Evolutionary conservation across 108 stramenopile species (phyloP).

Genomic region (Cyclotella kingstonii): DNA sequence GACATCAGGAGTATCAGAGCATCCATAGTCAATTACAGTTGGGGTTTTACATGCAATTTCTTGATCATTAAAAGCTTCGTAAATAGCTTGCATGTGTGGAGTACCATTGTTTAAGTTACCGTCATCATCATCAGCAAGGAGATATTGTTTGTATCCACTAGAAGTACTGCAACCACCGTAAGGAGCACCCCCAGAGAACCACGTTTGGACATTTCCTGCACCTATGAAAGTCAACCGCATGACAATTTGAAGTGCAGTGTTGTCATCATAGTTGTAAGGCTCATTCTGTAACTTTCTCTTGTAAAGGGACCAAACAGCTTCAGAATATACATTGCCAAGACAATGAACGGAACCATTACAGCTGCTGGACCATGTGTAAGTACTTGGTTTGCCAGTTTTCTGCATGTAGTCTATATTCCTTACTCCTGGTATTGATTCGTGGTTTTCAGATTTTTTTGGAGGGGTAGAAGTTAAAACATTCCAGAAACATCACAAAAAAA

Average conservation of each 20-base stretch:
- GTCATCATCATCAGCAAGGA: conserved; percentile 28
- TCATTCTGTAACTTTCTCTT: conserved; percentile 6
- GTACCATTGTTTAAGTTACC: conserved; percentile 28
- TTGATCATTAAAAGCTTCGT: conserved; percentile 14
- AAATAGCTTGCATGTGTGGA: conserved; percentile 29
- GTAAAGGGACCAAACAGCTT: conserved; percentile 30
- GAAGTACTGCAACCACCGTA: conserved; percentile 17
- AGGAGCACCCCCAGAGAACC: conserved; percentile 11
- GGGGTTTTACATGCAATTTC: conserved; percentile 24
- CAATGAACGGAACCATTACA: conserved; percentile 14
- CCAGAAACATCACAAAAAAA: not conserved
- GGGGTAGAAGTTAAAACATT: not conserved
- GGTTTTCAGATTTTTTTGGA: not conserved
- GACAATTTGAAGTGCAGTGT: conserved; percentile 23
- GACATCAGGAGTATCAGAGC: not conserved
- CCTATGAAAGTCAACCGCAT: conserved; percentile 21
- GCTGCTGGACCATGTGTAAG: conserved; percentile 1
- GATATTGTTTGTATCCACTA: conserved; percentile 22
- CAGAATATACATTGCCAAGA: conserved; percentile 12
- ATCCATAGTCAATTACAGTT: conserved; percentile 10
- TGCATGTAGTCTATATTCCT: conserved; percentile 18
- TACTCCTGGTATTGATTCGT: conserved; percentile 5
- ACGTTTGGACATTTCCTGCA: conserved; percentile 21
- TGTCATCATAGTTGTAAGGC: conserved; percentile 21
- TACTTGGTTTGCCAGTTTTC: not conserved